These are phyloP conservation scores for Paecilomyces niveus DNA, from an alignment of 2,329 filamentous ascomycete species.

Conservation along the genomic window DNA sequence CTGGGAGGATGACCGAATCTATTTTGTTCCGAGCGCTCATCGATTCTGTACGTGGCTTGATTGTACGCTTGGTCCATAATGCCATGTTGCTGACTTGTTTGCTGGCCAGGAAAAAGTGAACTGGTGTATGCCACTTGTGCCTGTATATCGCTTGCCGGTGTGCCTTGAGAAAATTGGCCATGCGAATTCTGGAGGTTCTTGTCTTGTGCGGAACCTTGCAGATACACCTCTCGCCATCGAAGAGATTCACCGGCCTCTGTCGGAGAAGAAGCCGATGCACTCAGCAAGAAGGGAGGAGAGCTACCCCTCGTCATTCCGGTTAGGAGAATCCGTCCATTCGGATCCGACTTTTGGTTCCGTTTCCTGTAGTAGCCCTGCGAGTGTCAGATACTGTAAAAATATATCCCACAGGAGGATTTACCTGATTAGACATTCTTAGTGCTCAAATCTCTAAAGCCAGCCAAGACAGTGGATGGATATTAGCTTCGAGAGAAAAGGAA, in stretches of 20 bases:
- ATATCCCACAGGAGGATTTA: background rate
- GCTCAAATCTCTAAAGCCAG: background rate
- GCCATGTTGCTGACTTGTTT: background rate
- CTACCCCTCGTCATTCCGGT: background rate
- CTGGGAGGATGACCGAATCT: constrained; percentile 1
- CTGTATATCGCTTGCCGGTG: too few species aligned
- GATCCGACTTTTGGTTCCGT: background rate
- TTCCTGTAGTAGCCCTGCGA: background rate
- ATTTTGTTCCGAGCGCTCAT: background rate
- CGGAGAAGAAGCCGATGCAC: background rate
- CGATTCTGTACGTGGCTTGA: background rate
- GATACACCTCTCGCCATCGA: too few species aligned
- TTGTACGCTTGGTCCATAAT: background rate
- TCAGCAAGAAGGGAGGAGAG: background rate
- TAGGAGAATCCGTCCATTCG: background rate
- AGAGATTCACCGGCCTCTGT: background rate
- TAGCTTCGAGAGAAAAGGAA: background rate
- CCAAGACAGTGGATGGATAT: background rate
- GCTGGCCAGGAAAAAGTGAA: too few species aligned
- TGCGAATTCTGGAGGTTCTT: too few species aligned
- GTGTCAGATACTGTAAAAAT: background rate
- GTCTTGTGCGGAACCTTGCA: too few species aligned
- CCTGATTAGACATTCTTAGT: background rate
- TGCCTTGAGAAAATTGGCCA: too few species aligned
- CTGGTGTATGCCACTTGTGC: too few species aligned